Base-by-base conservation (phyloP, 2,329 filamentous ascomycete genomes). In the Stagonosporopsis chrysanthemi region DNA sequence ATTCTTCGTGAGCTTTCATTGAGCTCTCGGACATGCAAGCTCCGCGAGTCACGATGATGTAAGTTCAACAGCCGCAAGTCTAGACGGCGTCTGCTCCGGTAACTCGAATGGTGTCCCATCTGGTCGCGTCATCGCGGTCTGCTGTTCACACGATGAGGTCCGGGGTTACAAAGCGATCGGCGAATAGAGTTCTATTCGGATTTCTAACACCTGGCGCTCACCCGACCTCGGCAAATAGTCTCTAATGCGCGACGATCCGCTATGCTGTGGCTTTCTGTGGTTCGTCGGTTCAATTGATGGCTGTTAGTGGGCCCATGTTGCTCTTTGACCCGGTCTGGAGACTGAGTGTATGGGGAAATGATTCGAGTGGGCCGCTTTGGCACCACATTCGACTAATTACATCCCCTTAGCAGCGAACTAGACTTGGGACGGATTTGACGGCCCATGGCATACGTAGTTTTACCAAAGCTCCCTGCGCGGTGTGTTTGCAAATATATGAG, bases 291-390 rank as follows among this genome's bases (percentile, higher is more conserved):
- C 64, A 63, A 55, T 67, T 60, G 60, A 66, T 68, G 58, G 63
- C 56, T 58, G 64, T 63, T 67, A 60, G 55, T 50, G 56, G 61
- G 49, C 61, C 61, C 59, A 61, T 66, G 64, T 40, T 64, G 54
- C 54, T 52, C 42, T 66, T 75, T 75, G 72, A 75, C 66, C 73
- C 71, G 71, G 69, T 64, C 57, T 71, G 71, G 66, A 66, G 53
- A 63, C 46, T 56, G 29, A 58, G 64, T 60, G 63, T 62, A 69
- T 66, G 70, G 67, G 66, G 64, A 69, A 65, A 55, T 54, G 57
- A 63, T 62, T 66, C 66, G 63, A 71, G 62, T 71, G 69, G 65
- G 53, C 65, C 63, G 60, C 57, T 67, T 61, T 68, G 62, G 64
- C 56, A 67, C 65, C 57, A 65, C 57, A 70, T 69, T 66, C 65